phyloP scores from a whole-genome alignment of 345 rosid genomes.

The Excoecaria cochinchinensis region DNA sequence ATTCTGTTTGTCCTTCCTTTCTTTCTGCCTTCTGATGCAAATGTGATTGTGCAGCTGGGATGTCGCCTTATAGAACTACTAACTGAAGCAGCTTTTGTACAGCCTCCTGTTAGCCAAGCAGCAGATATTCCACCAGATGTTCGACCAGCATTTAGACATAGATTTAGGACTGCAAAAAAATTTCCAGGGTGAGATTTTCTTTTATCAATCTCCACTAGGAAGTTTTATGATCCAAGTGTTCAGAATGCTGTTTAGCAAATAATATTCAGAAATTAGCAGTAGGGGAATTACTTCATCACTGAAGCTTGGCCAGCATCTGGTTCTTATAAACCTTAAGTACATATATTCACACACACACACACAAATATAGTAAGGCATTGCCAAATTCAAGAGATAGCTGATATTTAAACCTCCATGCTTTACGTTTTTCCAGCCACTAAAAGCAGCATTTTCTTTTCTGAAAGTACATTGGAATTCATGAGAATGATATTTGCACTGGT shows the following conservation, averaged over 20 bases:
- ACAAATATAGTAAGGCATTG: neutral
- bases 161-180: constrained; percentile 51
- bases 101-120: constrained; percentile 69
- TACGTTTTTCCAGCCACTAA: neutral
- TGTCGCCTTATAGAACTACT: constrained; percentile 77
- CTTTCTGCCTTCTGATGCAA: neutral
- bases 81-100: constrained; percentile 81
- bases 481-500: too few species aligned
- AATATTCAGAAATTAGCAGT: neutral
- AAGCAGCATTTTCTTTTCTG: neutral
- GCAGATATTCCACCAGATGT: constrained; percentile 71
- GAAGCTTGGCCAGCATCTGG: constrained; percentile 8
- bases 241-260: neutral
- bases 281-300: constrained; percentile 1
- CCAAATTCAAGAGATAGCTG: constrained; percentile 2
- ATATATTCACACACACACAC: too few species aligned
- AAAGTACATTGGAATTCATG: too few species aligned
- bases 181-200: constrained; percentile 54
- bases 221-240: neutral
- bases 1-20: constrained; percentile 10
- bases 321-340: neutral
- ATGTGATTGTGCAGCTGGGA: constrained; percentile 64
- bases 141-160: constrained; percentile 92
- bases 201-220: constrained; percentile 5
- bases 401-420: neutral